Base-by-base conservation (phyloP, 140 eudicot species). In the Stevia rebaudiana region DNA sequence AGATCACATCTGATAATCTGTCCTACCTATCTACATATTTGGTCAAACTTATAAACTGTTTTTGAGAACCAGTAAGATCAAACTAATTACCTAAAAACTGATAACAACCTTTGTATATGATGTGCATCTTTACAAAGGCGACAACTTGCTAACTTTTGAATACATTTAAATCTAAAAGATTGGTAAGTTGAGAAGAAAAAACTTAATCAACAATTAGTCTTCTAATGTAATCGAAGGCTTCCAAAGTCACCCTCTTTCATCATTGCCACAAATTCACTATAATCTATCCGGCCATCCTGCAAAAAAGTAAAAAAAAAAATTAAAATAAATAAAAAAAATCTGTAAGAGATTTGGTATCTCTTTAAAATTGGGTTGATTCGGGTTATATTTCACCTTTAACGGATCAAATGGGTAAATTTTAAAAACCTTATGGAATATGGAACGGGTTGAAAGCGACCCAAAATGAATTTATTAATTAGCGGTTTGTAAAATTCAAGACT, bases 241-340 rank as follows among this genome's bases (percentile, higher is more conserved):
- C 88, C 85, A 22, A 86, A 82, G 3, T 78, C 82, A 11, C 82
- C 82, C 48, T 86, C 92, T 81, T 86, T 83, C 97, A 90, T 90
- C 97, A 90, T 90, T 17, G 92, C 87, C 68, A 81, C 95, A 71
- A 90, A 90, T 65, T 90, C 97, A 46, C 74, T 79, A 76, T 90
- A 90, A 72, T 86, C 97, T 37, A 90, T 86, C 47, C 83, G 76
- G 15, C 95, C 95, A 40, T 86, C 97, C 95, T 86, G 84, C 56
- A 68, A 76, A 40, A 19, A 15, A 19, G 4, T 13, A 43, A 62
- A 12, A 46, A 1, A 37, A 40, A 9, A 74, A 36, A 24, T 25
- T 25, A 4, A 36, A 33, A 8, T n/a, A n/a, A n/a, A n/a, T n/a
- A n/a, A n/a, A n/a, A n/a, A n/a, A n/a, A n/a, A 4, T 28, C 17